Evolutionary conservation across 192 early-diverging fungal genomes (phyloP).

Genomic region (Coemansia sp.): DNA sequence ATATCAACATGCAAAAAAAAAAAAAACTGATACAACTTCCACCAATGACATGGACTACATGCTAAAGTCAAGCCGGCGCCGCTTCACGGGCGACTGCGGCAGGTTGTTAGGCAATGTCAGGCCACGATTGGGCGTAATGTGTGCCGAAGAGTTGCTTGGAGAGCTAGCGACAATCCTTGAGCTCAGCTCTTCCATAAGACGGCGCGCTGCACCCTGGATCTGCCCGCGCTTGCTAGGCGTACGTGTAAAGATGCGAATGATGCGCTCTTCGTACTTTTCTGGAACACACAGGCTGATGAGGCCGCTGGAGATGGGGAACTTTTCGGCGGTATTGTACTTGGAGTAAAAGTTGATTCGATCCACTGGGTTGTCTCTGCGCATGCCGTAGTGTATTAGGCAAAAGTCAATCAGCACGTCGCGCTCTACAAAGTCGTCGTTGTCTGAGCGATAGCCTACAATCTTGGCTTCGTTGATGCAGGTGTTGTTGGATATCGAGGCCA

Average conservation of each 20-base stretch:
- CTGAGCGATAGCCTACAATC: constrained; percentile 61
- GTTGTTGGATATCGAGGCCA: constrained; percentile 24
- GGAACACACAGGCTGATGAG: constrained; percentile 64
- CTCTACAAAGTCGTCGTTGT: constrained; percentile 61
- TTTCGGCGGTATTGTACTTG: constrained; percentile 60
- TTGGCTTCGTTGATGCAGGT: constrained; percentile 56
- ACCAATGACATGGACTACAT: too few species aligned
- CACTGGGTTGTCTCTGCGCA: constrained; percentile 83
- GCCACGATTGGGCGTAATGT: constrained; percentile 44
- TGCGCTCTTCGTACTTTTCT: constrained; percentile 49
- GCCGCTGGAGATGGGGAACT: constrained; percentile 66
- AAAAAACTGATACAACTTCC: neutral
- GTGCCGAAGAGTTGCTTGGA: constrained; percentile 15
- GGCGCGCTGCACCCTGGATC: constrained; percentile 45
- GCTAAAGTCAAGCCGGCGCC: constrained; percentile 33
- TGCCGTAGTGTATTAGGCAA: constrained; percentile 77
- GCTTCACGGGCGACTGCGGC: constrained; percentile 11
- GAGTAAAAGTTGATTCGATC: constrained; percentile 79
- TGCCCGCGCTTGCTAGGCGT: constrained; percentile 36
- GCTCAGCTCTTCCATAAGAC: constrained; percentile 33
- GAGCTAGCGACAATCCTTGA: constrained; percentile 4
- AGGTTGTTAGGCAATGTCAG: constrained; percentile 34
- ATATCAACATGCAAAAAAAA: neutral
- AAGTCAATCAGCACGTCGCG: constrained; percentile 76
- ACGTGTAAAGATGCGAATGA: constrained; percentile 48